Percentiles rank a stretch among this genome's conserved stretches.
Evolutionary conservation across 257 asterid genomes (phyloP).

Genomic region (Phtheirospermum japonicum): DNA sequence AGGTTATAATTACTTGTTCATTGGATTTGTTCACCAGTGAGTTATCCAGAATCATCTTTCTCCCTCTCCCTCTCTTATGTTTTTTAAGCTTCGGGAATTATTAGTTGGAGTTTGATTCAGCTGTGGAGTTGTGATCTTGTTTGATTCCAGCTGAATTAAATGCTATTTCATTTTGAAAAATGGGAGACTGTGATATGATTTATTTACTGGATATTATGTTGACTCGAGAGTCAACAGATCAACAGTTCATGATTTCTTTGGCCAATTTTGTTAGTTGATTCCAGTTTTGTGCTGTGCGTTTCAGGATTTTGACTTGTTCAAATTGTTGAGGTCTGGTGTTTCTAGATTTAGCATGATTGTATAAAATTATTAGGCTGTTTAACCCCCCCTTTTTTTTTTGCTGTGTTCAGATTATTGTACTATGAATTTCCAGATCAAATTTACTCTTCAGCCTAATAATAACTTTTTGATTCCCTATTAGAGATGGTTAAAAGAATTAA

Average conservation of each 20-base stretch:
- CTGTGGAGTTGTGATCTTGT: slow-evolving; percentile 30
- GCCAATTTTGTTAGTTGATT: slow-evolving; percentile 19
- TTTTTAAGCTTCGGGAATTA: neutral
- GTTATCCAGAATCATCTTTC: slow-evolving; percentile 22
- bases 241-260: slow-evolving; percentile 18
- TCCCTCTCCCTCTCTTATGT: neutral
- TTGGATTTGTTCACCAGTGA: slow-evolving; percentile 34
- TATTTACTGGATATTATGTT: slow-evolving; percentile 32
- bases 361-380: slow-evolving; percentile 14
- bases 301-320: too few relatives aligned
- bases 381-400: neutral
- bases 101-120: slow-evolving; percentile 15
- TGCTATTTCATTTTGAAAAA: slow-evolving; percentile 14
- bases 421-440: slow-evolving; percentile 20
- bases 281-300: slow-evolving; percentile 23
- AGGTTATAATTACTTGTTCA: slow-evolving; percentile 28
- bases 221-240: slow-evolving; percentile 47
- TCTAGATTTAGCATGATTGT: slow-evolving; percentile 21
- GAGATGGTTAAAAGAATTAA: slow-evolving; percentile 15
- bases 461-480: too few relatives aligned
- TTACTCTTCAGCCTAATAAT: slow-evolving; percentile 5
- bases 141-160: slow-evolving; percentile 18
- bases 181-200: slow-evolving; percentile 27
- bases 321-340: slow-evolving; percentile 8
- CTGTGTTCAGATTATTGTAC: slow-evolving; percentile 22